Evolutionary conservation across 2,329 filamentous ascomycete species (phyloP).

Genomic region (Colletotrichum neosansevieriae): DNA sequence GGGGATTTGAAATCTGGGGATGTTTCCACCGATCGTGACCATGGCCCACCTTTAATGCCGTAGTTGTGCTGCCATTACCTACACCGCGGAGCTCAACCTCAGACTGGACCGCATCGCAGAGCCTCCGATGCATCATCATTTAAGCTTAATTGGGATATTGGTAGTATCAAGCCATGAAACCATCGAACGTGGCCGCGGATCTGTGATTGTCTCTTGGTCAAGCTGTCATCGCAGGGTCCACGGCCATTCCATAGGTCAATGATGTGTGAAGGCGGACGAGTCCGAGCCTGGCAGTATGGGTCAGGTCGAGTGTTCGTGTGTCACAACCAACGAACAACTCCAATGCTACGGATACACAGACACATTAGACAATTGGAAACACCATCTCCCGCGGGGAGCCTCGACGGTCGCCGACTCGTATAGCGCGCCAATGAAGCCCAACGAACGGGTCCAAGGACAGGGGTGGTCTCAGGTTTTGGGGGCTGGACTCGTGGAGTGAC

Average conservation of each 20-base stretch:
- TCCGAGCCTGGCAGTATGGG: not conserved
- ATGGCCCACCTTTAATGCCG: slow-evolving; percentile 6
- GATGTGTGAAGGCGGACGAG: not conserved
- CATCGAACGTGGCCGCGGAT: too few species aligned
- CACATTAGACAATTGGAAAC: not conserved
- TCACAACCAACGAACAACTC: not conserved
- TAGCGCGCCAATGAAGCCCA: not conserved
- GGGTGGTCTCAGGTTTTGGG: too few species aligned
- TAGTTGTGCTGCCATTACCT: slow-evolving; percentile 5
- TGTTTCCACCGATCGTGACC: slow-evolving; percentile 6
- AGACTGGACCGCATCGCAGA: slow-evolving; percentile 1
- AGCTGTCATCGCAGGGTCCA: not conserved
- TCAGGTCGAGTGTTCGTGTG: not conserved
- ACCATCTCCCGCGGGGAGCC: not conserved
- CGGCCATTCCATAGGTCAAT: slow-evolving; percentile 3
- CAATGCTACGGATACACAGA: not conserved
- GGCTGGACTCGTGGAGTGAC: not conserved
- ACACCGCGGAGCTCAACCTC: not conserved
- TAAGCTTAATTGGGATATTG: slow-evolving; percentile 6
- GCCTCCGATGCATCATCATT: slow-evolving; percentile 1
- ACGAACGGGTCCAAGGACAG: too few species aligned
- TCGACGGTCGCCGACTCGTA: slow-evolving; percentile 7
- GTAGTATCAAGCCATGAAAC: not conserved
- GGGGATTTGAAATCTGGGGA: slow-evolving; percentile 7
- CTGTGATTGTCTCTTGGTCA: too few species aligned